Percentiles rank a stretch among this genome's conserved stretches.
Evolutionary conservation across 2,329 filamentous ascomycete genomes (phyloP).

Genomic region (Botrytis pseudocinerea): DNA sequence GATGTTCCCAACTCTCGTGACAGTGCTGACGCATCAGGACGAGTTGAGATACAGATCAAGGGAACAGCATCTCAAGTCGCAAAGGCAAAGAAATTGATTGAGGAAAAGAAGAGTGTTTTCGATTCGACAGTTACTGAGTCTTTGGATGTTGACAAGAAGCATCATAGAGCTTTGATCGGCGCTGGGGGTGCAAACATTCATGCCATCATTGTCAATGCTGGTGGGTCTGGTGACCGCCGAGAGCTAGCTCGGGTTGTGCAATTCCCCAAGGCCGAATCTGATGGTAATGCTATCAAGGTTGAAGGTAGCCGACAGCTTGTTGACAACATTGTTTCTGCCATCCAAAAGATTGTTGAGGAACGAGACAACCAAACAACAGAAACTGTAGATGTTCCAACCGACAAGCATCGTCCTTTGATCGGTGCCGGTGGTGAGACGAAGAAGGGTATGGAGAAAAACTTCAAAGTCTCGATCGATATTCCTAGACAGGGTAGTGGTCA

Average conservation of each 20-base stretch:
- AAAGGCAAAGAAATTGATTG: slow-evolving; percentile 85
- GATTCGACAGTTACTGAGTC: slow-evolving; percentile 85
- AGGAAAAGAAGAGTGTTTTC: slow-evolving; percentile 83
- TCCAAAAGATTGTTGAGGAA: slow-evolving; percentile 78
- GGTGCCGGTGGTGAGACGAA: slow-evolving; percentile 88
- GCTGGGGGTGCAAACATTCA: slow-evolving; percentile 81
- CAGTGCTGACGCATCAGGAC: slow-evolving; percentile 60
- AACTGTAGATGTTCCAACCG: slow-evolving; percentile 76
- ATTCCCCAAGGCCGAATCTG: slow-evolving; percentile 86
- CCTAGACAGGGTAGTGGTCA: slow-evolving; percentile 84
- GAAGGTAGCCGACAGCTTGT: slow-evolving; percentile 84
- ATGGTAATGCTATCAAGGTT: slow-evolving; percentile 80
- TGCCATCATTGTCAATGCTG: slow-evolving; percentile 82
- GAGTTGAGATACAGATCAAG: slow-evolving; percentile 87
- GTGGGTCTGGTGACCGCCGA: slow-evolving; percentile 82
- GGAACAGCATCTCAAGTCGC: slow-evolving; percentile 90
- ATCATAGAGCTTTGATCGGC: slow-evolving; percentile 88
- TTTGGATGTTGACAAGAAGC: slow-evolving; percentile 90
- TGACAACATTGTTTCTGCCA: slow-evolving; percentile 81
- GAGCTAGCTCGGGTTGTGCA: slow-evolving; percentile 87
- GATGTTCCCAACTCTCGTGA: slow-evolving; percentile 85
- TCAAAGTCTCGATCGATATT: slow-evolving; percentile 85
- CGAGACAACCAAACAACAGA: slow-evolving; percentile 81
- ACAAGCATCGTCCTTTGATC: slow-evolving; percentile 89
- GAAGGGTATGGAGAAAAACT: slow-evolving; percentile 80